Percentiles rank a stretch among this genome's conserved stretches.
These are phyloP conservation scores for Vicia sativa DNA, from an alignment of 306 rosid genomes.

Conservation along the genomic window DNA sequence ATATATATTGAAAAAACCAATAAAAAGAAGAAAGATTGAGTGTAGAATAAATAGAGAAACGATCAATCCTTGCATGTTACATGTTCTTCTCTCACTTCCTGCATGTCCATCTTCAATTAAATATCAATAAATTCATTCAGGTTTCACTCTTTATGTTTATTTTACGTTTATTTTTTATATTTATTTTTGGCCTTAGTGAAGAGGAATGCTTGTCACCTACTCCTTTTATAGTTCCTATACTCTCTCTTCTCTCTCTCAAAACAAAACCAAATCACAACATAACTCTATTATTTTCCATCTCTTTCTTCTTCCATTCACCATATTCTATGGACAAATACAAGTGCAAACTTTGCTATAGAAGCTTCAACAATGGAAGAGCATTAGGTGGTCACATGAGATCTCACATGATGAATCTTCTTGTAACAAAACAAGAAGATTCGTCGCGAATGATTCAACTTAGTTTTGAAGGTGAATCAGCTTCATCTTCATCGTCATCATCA, in stretches of 20 bases:
- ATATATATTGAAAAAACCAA: background rate
- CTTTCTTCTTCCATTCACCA: conserved; percentile 22
- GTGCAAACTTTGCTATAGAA: conserved; percentile 77
- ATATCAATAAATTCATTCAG: conserved; percentile 37
- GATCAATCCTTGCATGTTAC: conserved; percentile 77
- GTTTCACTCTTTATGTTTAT: conserved; percentile 8
- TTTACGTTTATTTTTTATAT: conserved; percentile 21
- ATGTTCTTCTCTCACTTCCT: conserved; percentile 53
- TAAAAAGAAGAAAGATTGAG: conserved; percentile 15
- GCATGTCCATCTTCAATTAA: conserved; percentile 49
- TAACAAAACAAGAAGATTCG: conserved; percentile 39
- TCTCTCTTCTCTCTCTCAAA: conserved; percentile 41
- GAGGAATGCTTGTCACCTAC: conserved; percentile 87
- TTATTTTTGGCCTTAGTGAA: conserved; percentile 45
- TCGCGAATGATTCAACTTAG: conserved; percentile 38
- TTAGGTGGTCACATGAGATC: conserved; percentile 99
- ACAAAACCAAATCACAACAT: conserved; percentile 9
- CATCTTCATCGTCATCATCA: conserved; percentile 45
- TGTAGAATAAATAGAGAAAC: conserved; percentile 65
- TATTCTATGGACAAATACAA: conserved; percentile 70
- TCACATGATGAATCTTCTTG: conserved; percentile 78
- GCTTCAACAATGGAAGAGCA: conserved; percentile 93
- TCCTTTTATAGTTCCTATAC: conserved; percentile 56
- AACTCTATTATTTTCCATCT: background rate
- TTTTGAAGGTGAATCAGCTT: conserved; percentile 58